phyloP scores from a whole-genome alignment of 192 early-diverging fungal species.

The Entrophospora sp. region DNA sequence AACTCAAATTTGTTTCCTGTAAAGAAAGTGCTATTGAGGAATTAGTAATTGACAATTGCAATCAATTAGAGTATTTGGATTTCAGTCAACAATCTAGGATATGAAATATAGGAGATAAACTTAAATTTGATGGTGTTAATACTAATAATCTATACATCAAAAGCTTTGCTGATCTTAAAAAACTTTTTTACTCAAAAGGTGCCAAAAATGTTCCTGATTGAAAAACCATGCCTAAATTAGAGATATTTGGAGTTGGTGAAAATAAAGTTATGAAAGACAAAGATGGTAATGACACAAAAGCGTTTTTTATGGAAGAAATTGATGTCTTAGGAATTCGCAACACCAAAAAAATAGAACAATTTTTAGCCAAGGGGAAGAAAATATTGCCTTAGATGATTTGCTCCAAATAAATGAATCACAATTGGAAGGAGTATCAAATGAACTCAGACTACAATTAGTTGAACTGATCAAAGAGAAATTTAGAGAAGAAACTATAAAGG shows the following conservation, averaged over 20 bases:
- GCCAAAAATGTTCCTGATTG: too few species aligned
- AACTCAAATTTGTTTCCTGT: background rate
- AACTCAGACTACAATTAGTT: background rate
- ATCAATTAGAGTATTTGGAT: background rate
- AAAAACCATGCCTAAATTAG: too few species aligned
- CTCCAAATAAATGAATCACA: background rate
- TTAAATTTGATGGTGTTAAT: too few species aligned
- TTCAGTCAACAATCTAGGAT: too few species aligned
- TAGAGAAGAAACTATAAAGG: background rate
- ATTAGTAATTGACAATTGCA: background rate
- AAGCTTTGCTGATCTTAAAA: too few species aligned
- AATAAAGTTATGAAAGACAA: too few species aligned
- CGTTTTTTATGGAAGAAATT: background rate
- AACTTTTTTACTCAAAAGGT: too few species aligned
- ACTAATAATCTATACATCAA: too few species aligned
- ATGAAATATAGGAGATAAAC: too few species aligned
- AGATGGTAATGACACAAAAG: too few species aligned
- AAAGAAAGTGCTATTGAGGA: background rate
- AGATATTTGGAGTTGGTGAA: too few species aligned
- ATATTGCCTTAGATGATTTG: background rate
- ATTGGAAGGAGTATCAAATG: background rate
- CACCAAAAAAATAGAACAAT: background rate
- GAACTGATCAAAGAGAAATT: background rate
- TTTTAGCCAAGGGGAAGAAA: slow-evolving; percentile 3
- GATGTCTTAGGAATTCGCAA: background rate